Evolutionary conservation across 257 asterid genomes (phyloP).

Genomic region (Nicotiana undulata): DNA sequence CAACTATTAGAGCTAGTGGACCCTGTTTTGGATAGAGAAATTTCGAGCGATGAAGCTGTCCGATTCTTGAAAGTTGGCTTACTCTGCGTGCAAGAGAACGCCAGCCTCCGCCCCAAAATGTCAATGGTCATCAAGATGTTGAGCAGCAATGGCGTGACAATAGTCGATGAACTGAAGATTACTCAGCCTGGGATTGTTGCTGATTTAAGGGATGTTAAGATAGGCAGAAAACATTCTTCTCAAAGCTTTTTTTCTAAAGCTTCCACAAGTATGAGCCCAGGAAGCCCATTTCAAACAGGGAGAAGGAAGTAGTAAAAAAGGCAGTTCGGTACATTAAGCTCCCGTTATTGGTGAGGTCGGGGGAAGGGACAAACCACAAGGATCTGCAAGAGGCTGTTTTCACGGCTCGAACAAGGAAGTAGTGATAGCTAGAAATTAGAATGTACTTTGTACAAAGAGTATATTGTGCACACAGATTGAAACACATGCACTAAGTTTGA

Average conservation of each 20-base stretch:
- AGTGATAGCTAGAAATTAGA: not conserved
- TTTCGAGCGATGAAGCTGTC: conserved; percentile 39
- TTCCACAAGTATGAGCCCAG: conserved; percentile 26
- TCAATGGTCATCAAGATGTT: conserved; percentile 51
- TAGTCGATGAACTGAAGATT: conserved; percentile 22
- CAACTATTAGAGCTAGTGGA: conserved; percentile 42
- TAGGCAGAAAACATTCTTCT: conserved; percentile 29
- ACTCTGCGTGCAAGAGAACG: conserved; percentile 62
- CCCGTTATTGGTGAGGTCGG: no score
- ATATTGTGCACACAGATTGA: not conserved
- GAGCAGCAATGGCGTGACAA: conserved; percentile 29
- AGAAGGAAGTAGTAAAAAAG: not conserved
- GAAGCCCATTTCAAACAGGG: conserved; percentile 18
- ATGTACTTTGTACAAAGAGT: not conserved
- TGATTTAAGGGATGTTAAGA: conserved; percentile 56
- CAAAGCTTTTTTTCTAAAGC: conserved; percentile 39
- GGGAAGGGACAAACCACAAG: no score
- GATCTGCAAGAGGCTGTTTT: no score
- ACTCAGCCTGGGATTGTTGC: conserved; percentile 57
- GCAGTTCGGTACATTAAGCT: no score
- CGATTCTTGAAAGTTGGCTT: conserved; percentile 55
- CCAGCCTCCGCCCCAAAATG: conserved; percentile 63
- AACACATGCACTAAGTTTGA: not conserved
- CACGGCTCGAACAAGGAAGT: no score
- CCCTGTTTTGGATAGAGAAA: conserved; percentile 38